Base-by-base conservation (phyloP, 2,329 filamentous ascomycete genomes). In the Cordyceps pruinosa region DNA sequence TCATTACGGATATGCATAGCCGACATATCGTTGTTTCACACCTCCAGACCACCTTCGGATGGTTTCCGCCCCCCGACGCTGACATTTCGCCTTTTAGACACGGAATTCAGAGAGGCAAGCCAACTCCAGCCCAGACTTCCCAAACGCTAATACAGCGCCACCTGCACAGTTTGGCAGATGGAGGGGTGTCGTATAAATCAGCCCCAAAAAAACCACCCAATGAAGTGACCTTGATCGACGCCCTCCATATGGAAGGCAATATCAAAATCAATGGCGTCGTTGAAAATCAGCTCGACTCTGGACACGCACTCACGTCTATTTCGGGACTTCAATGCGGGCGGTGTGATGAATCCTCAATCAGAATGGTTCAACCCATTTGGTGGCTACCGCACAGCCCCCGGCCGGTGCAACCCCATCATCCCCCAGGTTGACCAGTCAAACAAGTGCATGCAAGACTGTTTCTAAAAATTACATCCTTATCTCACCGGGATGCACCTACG, bases 401-500 rank as follows among this genome's bases (percentile, higher is more conserved):
- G 5, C 21, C 30, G n/a, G n/a, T n/a, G n/a, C n/a, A n/a, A 21
- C 47, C 28, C 13, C 41, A 17, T 15, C 42, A 45, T 5, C 42
- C 46, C 32, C 30, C 19, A 6, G 30, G 21, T 15, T 25, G 23
- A 30, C 32, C 47, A 50, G 21, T 28, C 47, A 39, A 23, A 35
- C 9, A 15, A 39, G 4, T 7, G 25, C 47, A 28, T 30, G 23
- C 17, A 17, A 34, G 17, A 37, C n/a, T 50, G 47, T 39, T 50
- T 39, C 34, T 50, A 50, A 50, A 50, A 50, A 49, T 50, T 50
- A 19, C 46, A n/a, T 35, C 26, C 10, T 13, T 10, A 50, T 50
- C 35, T 39, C 23, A 46, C 13, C 15, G 34, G 13, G 34, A 15
- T 35, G 34, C 34, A 15, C 7, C 34, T 4, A 35, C 15, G 34